Conservation (phyloP, 345 rosid genomes). For the Microcos paniculata region DNA sequence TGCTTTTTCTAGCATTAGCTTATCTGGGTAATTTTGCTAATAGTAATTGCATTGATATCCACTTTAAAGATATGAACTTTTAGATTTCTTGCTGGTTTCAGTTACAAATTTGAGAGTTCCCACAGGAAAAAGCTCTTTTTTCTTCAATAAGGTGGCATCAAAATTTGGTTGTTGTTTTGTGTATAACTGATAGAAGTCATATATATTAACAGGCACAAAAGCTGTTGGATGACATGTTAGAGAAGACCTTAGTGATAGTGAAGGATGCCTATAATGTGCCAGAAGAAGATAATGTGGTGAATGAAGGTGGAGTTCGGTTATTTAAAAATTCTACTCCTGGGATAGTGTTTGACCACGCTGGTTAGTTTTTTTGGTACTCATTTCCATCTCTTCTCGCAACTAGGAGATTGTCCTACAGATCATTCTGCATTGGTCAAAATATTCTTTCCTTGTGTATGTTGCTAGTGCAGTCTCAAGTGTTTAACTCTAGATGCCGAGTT, state of each 20-base stretch:
- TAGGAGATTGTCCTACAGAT: background rate
- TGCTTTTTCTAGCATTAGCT: background rate
- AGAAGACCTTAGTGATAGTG: slow-evolving; percentile 53
- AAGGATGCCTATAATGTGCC: slow-evolving; percentile 30
- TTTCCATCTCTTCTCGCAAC: background rate
- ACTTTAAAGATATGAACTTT: background rate
- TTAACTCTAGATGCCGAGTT: too few species aligned
- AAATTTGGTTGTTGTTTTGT: background rate
- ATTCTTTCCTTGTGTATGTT: background rate
- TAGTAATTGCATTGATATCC: background rate
- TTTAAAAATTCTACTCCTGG: slow-evolving; percentile 66
- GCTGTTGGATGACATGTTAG: slow-evolving; percentile 69
- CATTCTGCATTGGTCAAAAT: background rate
- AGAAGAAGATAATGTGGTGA: slow-evolving; percentile 23
- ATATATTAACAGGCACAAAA: slow-evolving; percentile 81
- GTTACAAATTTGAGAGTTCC: background rate
- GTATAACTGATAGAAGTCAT: background rate
- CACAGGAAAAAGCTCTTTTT: background rate
- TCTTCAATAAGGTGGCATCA: background rate
- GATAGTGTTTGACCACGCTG: slow-evolving; percentile 62
- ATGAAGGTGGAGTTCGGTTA: slow-evolving; percentile 62
- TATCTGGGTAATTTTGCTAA: background rate
- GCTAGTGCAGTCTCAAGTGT: background rate
- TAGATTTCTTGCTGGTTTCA: background rate
- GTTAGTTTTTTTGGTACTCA: slow-evolving; percentile 33